Conservation (phyloP, 2,329 filamentous ascomycete genomes). For the Akanthomyces lecanii region DNA sequence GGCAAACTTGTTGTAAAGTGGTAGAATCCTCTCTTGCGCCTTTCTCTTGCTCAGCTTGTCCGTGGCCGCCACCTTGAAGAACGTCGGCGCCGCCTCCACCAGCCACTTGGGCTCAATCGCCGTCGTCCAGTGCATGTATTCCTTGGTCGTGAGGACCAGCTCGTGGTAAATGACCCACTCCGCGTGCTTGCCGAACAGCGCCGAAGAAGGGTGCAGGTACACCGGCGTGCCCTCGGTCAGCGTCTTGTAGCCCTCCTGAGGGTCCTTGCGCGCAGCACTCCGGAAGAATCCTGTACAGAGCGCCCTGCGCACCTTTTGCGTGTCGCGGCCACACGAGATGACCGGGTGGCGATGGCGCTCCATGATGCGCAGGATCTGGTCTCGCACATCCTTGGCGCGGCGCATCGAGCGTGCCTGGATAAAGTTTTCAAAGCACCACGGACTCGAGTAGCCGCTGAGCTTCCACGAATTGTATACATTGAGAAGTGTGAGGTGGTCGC, state of each 20-base stretch:
- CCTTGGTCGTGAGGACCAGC: constrained; percentile 87
- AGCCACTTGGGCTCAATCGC: constrained; percentile 92
- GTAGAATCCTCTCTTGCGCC: constrained; percentile 91
- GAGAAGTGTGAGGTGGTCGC: constrained; percentile 89
- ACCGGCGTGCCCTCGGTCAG: constrained; percentile 92
- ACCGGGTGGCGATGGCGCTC: constrained; percentile 81
- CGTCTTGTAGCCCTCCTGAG: constrained; percentile 95
- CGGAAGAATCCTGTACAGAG: constrained; percentile 94
- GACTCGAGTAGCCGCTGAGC: constrained; percentile 69
- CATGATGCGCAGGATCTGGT: constrained; percentile 92
- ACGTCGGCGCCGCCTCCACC: constrained; percentile 94
- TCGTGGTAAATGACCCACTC: constrained; percentile 96
- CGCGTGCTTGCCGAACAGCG: constrained; percentile 90
- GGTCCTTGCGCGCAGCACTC: constrained; percentile 90
- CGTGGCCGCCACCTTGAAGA: constrained; percentile 93
- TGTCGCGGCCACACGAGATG: constrained; percentile 81
- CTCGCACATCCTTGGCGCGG: constrained; percentile 84
- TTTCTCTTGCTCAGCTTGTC: constrained; percentile 86
- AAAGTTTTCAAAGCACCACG: constrained; percentile 98
- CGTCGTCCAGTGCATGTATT: constrained; percentile 96
- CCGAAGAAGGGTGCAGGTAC: constrained; percentile 87
- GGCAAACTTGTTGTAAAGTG: constrained; percentile 87
- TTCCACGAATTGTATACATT: constrained; percentile 99
- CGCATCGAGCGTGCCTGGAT: constrained; percentile 88
- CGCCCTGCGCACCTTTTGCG: constrained; percentile 79